Percentiles rank a stretch among this genome's conserved stretches.
Evolutionary conservation across 2,329 filamentous ascomycete species (phyloP).

Genomic region (Fusarium annulatum): DNA sequence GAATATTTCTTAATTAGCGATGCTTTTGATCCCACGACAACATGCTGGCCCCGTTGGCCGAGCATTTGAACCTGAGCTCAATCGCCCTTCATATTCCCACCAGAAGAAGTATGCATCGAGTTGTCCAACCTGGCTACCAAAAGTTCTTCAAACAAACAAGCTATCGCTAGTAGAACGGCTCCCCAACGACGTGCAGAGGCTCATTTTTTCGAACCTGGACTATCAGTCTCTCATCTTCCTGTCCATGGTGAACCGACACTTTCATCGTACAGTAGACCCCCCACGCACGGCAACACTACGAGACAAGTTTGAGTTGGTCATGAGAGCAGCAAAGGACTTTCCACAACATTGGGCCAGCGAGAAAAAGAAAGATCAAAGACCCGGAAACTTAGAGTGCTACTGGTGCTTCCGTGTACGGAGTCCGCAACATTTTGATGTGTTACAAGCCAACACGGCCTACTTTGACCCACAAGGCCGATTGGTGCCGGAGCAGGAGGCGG

Average conservation of each 20-base stretch:
- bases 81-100: constrained; percentile 17
- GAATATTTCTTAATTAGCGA: constrained; percentile 21
- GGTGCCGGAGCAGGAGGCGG: constrained; percentile 46
- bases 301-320: constrained; percentile 56
- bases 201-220: constrained; percentile 52
- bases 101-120: constrained; percentile 14
- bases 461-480: constrained; percentile 48
- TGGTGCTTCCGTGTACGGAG: constrained; percentile 55
- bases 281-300: constrained; percentile 48
- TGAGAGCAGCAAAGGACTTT: constrained; percentile 56
- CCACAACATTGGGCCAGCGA: constrained; percentile 53
- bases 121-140: constrained; percentile 20
- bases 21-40: constrained; percentile 47
- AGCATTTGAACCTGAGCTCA: constrained; percentile 25
- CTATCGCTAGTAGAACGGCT: constrained; percentile 49
- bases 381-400: constrained; percentile 57
- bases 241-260: constrained; percentile 51
- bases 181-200: constrained; percentile 48
- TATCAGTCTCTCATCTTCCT: constrained; percentile 56
- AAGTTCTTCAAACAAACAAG: constrained; percentile 24
- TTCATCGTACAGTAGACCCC: constrained; percentile 50
- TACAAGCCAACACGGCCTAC: constrained; percentile 49
- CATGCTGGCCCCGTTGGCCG: constrained; percentile 21
- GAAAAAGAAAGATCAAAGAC: constrained; percentile 51
- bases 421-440: constrained; percentile 53